phyloP scores from a whole-genome alignment of 208 protist genomes.

The Crithidia acanthocephali region DNA sequence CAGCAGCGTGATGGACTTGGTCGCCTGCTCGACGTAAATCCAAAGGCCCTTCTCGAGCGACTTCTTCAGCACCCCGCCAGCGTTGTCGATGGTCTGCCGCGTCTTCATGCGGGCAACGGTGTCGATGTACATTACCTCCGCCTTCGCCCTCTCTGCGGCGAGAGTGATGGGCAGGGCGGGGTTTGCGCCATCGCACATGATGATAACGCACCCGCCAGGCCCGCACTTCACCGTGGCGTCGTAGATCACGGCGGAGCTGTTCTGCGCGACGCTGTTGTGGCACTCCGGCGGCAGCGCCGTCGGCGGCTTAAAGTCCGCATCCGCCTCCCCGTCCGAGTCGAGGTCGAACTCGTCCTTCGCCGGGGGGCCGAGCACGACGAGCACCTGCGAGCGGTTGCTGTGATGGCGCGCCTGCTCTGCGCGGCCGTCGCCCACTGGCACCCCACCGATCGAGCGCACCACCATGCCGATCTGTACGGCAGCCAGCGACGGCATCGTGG shows the following conservation, averaged over 20 bases:
- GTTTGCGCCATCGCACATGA: conserved; percentile 88
- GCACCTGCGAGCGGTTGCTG: conserved; percentile 49
- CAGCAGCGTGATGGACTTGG: conserved; percentile 90
- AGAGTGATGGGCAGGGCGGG: conserved; percentile 80
- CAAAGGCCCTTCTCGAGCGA: conserved; percentile 88
- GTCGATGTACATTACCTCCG: conserved; percentile 91
- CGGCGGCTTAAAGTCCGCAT: conserved; percentile 56
- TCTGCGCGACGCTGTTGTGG: conserved; percentile 42
- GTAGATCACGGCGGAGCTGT: conserved; percentile 64
- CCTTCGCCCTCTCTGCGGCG: conserved; percentile 61
- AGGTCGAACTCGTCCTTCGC: conserved; percentile 85
- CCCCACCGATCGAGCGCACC: conserved; percentile 81
- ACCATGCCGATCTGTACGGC: conserved; percentile 62
- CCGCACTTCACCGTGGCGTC: conserved; percentile 60
- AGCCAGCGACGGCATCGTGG: conserved; percentile 41
- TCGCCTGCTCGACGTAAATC: conserved; percentile 91
- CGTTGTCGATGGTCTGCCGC: conserved; percentile 77
- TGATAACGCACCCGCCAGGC: conserved; percentile 75
- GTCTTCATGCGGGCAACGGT: conserved; percentile 88
- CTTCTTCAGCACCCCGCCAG: conserved; percentile 69
- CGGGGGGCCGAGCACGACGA: conserved; percentile 50
- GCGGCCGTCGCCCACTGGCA: conserved; percentile 44
- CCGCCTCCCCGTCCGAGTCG: conserved; percentile 71
- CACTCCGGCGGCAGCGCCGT: conserved; percentile 45
- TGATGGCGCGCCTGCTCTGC: conserved; percentile 64